Evolutionary conservation across 164 flowering plant genomes (phyloP).

Genomic region (Hamamelis virginiana): DNA sequence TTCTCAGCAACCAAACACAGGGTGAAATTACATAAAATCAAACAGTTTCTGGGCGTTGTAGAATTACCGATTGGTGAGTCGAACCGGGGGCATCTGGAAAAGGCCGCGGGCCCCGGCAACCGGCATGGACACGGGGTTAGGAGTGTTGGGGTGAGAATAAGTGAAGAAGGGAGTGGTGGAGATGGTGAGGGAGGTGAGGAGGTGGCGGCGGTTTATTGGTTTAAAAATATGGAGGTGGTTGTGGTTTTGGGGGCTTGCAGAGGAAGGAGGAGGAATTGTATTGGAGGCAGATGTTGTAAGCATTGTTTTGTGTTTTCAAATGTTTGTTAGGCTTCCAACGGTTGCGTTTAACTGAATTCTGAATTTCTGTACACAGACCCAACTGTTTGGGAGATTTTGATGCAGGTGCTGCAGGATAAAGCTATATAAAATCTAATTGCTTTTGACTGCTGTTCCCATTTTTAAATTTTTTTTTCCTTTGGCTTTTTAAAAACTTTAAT

Average conservation of each 20-base stretch:
- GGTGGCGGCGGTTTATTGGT: conserved; percentile 47
- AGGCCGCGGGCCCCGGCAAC: conserved; percentile 73
- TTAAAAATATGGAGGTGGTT: conserved; percentile 2
- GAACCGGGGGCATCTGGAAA: conserved; percentile 88
- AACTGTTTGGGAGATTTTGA: too few species aligned
- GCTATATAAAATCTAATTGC: too few species aligned
- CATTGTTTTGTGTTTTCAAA: conserved; percentile 9
- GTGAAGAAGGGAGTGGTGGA: conserved; percentile 22
- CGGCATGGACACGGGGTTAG: conserved; percentile 12
- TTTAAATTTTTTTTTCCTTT: too few species aligned
- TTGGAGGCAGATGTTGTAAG: conserved; percentile 12
- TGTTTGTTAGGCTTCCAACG: not conserved
- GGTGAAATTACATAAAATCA: not conserved
- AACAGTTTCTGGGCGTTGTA: not conserved
- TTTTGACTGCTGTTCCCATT: too few species aligned
- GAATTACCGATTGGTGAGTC: conserved; percentile 70
- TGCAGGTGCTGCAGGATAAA: too few species aligned
- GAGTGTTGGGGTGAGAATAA: conserved; percentile 12
- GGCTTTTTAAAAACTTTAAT: too few species aligned
- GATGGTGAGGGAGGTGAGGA: conserved; percentile 45
- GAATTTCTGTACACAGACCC: too few species aligned
- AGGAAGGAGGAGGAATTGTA: conserved; percentile 2
- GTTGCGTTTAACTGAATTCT: not conserved
- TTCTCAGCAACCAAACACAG: not conserved
- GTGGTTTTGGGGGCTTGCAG: conserved; percentile 10